Evolutionary conservation across 805 yeast genomes (phyloP).

Genomic region (Yarrowia sp.): DNA sequence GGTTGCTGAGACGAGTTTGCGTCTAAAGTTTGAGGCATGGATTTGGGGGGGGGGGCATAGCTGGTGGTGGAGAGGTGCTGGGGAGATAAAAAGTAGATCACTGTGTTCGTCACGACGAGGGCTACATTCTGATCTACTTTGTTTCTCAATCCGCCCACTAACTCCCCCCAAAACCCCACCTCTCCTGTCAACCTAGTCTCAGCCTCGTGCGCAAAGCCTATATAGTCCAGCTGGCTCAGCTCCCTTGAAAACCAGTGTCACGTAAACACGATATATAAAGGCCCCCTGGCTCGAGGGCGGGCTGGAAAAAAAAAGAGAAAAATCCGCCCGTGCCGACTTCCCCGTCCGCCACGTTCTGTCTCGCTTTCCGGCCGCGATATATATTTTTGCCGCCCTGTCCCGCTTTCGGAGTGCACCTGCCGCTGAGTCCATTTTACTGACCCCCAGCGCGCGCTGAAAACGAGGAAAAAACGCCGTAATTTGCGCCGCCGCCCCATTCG

Average conservation of each 20-base stretch:
- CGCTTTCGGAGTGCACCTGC: too few relatives aligned
- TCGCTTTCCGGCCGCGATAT: too few relatives aligned
- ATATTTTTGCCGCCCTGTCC: too few relatives aligned
- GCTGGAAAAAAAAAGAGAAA: too few relatives aligned
- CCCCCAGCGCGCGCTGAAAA: too few relatives aligned
- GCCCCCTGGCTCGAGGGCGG: too few relatives aligned
- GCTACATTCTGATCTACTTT: not conserved
- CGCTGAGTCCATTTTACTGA: too few relatives aligned
- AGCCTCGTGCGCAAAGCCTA: conserved; percentile 21
- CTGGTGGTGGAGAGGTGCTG: not conserved
- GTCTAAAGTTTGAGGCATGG: conserved; percentile 5
- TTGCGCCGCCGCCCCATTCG: too few relatives aligned
- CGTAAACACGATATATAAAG: not conserved
- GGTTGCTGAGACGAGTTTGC: conserved; percentile 13
- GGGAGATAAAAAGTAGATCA: not conserved
- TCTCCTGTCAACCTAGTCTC: conserved; percentile 6
- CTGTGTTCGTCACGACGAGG: not conserved
- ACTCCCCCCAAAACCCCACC: not conserved
- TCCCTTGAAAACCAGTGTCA: not conserved
- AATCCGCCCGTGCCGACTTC: too few relatives aligned
- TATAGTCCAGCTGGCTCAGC: not conserved
- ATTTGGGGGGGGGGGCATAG: not conserved
- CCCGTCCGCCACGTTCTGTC: too few relatives aligned
- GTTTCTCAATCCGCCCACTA: not conserved
- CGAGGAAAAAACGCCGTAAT: not conserved